phyloP scores from a whole-genome alignment of 164 flowering plant genomes.

The Magnolia changhungtana region DNA sequence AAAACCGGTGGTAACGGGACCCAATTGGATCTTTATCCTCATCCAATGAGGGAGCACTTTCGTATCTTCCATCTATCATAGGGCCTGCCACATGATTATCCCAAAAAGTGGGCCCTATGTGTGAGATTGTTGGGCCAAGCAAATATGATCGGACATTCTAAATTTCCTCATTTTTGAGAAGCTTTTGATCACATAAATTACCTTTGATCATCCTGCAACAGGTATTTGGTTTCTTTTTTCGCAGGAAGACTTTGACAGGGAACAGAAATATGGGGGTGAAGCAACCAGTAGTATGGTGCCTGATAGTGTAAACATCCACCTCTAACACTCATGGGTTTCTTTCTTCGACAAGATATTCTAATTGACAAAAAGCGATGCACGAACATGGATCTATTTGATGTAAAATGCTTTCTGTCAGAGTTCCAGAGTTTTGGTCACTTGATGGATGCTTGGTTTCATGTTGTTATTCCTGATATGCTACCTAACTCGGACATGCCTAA shows the following conservation, averaged over 20 bases:
- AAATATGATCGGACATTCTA: not conserved
- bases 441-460: not conserved
- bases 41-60: no score
- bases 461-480: not conserved
- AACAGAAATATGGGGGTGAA: not conserved
- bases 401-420: not conserved
- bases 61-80: not conserved
- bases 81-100: not conserved
- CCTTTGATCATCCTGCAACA: not conserved
- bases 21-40: no score
- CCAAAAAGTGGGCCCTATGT: not conserved
- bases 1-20: not conserved
- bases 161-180: not conserved
- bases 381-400: not conserved
- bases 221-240: not conserved
- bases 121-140: not conserved
- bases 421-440: not conserved
- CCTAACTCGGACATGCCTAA: not conserved
- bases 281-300: not conserved
- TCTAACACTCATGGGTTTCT: no score
- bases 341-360: no score
- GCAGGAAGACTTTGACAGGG: conserved; percentile 4
- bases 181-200: not conserved
- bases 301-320: not conserved
- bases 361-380: not conserved